Base-by-base conservation (phyloP, 2,329 filamentous ascomycete genomes). In the Aurifilum marmelostoma region DNA sequence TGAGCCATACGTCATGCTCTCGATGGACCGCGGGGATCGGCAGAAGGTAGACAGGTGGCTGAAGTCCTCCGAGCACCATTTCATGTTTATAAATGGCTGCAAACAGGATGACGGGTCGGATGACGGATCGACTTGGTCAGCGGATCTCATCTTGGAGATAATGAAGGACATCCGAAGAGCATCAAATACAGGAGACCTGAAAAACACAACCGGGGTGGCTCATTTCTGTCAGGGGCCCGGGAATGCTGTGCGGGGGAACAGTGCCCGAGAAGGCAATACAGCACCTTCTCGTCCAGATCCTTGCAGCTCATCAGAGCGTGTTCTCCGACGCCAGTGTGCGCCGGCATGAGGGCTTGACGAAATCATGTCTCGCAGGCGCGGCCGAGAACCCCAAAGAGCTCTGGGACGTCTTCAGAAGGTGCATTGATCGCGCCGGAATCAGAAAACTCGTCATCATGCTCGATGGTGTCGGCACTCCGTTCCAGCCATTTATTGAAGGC, bases 1-100 rank as follows among this genome's bases (percentile, higher is more conserved):
- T n/a, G 24, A 2, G 27, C 14, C 27, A 56, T 29, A 56, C 24
- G 52, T 56, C 52, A 56, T 56, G 5, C 11, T 1, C 27, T 16
- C 12, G 14, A 5, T 56, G 12, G 14, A 18, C 1, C 0, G 18
- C 0, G 1, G 1, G 1, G 4, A 7, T 29, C 0, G 4, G 52
- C 12, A 16, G 3, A 7, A 18, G 52, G 0, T 54, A 7, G 12
- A 5, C 3, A 1, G 2, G 11, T 54, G 52, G 52, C 1, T 29
- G 24, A 14, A 16, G 2, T 18, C 24, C 14, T 3, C 5, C 5
- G 12, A 56, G 3, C 2, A 4, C 5, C 52, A 1, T 3, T 1
- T 56, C 14, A 18, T 56, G 14, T 18, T 56, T 11, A 18, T 56
- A 29, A 5, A 56, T 56, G 52, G 50, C 2, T 54, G 50, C 50